Percentiles rank a stretch among this genome's conserved stretches.
Evolutionary conservation across 2,329 filamentous ascomycete species (phyloP).

Genomic region (Colletotrichum spinosum): DNA sequence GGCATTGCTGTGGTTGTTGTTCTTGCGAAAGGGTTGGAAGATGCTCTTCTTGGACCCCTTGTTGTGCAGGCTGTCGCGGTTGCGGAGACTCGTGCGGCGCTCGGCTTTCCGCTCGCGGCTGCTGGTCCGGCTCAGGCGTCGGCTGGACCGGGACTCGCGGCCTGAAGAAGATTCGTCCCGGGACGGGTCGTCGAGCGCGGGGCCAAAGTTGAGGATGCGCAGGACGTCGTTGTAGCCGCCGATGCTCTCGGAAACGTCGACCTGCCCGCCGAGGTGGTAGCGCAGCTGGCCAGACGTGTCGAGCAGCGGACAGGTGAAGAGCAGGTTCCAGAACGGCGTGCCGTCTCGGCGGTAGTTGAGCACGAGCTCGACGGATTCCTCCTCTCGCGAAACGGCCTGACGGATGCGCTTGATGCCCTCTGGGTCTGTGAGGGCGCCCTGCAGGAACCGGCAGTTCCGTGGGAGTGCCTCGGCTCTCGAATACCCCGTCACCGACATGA

Average conservation of each 20-base stretch:
- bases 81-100: constrained; percentile 33
- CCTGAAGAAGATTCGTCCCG: constrained; percentile 9
- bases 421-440: constrained; percentile 59
- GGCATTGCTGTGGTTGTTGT: constrained; percentile 38
- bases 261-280: constrained; percentile 67
- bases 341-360: constrained; percentile 64
- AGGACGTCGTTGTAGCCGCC: constrained; percentile 63
- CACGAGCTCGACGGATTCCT: constrained; percentile 62
- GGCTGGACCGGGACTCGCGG: constrained; percentile 26
- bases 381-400: constrained; percentile 51
- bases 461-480: constrained; percentile 58
- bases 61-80: constrained; percentile 29
- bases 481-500: constrained; percentile 64
- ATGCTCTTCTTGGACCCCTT: constrained; percentile 46
- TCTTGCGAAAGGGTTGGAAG: constrained; percentile 49
- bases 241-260: constrained; percentile 67
- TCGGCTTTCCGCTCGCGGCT: constrained; percentile 35
- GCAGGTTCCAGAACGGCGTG: constrained; percentile 67
- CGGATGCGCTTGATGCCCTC: constrained; percentile 55
- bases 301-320: constrained; percentile 64
- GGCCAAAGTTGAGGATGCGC: constrained; percentile 56
- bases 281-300: constrained; percentile 59
- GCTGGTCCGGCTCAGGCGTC: constrained; percentile 28
- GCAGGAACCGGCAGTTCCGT: constrained; percentile 62
- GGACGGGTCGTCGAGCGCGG: constrained; percentile 30